These are phyloP conservation scores for Vinca minor DNA, from an alignment of 257 asterid species.

Conservation along the genomic window DNA sequence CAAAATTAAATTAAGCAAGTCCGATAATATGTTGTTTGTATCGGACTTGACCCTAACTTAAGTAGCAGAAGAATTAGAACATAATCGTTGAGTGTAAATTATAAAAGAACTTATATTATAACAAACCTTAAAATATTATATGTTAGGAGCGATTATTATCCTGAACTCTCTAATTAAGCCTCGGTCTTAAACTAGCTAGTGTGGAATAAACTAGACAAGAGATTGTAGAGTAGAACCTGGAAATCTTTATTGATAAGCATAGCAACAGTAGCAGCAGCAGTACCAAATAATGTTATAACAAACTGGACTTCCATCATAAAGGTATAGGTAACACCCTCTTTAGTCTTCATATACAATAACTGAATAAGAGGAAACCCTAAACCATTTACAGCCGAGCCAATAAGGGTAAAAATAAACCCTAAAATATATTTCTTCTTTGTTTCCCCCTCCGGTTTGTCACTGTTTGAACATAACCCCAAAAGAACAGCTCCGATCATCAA, in stretches of 20 bases:
- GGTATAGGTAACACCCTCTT: conserved; percentile 10
- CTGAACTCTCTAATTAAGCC: too few relatives aligned
- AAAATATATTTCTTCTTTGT: conserved; percentile 13
- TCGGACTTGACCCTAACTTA: too few relatives aligned
- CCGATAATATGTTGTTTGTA: too few relatives aligned
- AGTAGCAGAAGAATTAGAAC: too few relatives aligned
- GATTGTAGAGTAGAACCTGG: conserved; percentile 12
- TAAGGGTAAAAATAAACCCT: conserved; percentile 22
- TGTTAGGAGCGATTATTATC: too few relatives aligned
- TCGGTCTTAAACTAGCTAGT: too few relatives aligned
- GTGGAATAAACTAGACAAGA: too few relatives aligned
- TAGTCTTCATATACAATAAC: conserved; percentile 16
- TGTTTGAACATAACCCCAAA: conserved; percentile 17
- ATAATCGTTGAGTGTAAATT: too few relatives aligned
- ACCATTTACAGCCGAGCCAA: conserved; percentile 24
- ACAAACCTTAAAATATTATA: too few relatives aligned
- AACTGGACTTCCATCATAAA: conserved; percentile 24
- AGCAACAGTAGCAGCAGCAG: conserved; percentile 16
- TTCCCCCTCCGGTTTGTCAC: conserved; percentile 24
- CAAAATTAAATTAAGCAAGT: too few relatives aligned
- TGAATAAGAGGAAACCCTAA: conserved; percentile 14
- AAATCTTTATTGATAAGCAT: conserved; percentile 28
- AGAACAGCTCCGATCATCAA: conserved; percentile 21
- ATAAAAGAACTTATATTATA: too few relatives aligned
- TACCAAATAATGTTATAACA: conserved; percentile 8